Evolutionary conservation across 2,329 filamentous ascomycete species (phyloP).

Genomic region (Aspergillus niger): DNA sequence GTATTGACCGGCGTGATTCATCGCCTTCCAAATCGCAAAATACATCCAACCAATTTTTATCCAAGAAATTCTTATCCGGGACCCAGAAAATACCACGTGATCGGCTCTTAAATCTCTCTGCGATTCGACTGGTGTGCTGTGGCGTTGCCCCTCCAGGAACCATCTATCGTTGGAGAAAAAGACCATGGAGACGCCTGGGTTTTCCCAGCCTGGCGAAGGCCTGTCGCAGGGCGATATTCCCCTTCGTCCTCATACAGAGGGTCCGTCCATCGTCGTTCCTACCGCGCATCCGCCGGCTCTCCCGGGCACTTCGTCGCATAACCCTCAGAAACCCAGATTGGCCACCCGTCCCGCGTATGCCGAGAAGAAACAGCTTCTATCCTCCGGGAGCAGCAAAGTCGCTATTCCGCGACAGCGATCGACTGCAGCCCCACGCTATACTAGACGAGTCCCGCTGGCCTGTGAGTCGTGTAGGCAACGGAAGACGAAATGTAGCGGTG

Average conservation of each 20-base stretch:
- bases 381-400: slow-evolving; percentile 28
- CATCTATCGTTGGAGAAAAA: background rate
- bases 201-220: slow-evolving; percentile 13
- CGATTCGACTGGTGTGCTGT: background rate
- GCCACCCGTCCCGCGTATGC: slow-evolving; percentile 12
- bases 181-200: slow-evolving; percentile 15
- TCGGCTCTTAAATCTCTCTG: background rate
- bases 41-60: background rate
- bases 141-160: background rate
- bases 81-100: background rate
- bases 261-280: slow-evolving; percentile 11
- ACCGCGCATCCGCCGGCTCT: slow-evolving; percentile 15
- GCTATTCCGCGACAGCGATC: slow-evolving; percentile 34
- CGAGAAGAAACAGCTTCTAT: slow-evolving; percentile 16
- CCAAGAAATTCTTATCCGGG: no score
- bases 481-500: slow-evolving; percentile 50
- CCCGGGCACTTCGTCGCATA: slow-evolving; percentile 4
- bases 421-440: slow-evolving; percentile 19
- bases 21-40: background rate
- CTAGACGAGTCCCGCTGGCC: slow-evolving; percentile 38
- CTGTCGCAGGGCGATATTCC: slow-evolving; percentile 12
- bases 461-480: slow-evolving; percentile 46
- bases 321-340: slow-evolving; percentile 4
- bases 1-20: background rate
- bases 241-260: slow-evolving; percentile 13